Conservation (phyloP, 352 stramenopile genomes). For the Globisporangium perplexum region DNA sequence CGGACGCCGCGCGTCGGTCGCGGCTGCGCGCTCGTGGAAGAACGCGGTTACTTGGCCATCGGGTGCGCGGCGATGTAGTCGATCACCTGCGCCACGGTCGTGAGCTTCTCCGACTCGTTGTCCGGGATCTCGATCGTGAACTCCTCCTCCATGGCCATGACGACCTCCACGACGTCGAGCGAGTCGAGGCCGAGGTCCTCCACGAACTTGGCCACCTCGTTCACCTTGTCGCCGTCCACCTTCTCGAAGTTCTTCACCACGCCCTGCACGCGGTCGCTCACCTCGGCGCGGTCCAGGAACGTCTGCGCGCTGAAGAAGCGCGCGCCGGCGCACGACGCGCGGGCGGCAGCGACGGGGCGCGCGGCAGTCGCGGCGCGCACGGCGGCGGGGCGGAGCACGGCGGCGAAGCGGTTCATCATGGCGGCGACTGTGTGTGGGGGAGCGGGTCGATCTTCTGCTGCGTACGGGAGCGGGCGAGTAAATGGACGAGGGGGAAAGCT, state of each 20-base stretch:
- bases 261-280: conserved; percentile 95
- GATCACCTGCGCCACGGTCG: conserved; percentile 94
- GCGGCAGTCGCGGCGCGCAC: conserved; percentile 34
- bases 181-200: conserved; percentile 99
- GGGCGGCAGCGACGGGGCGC: conserved; percentile 23
- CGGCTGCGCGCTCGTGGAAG: too few species aligned
- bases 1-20: too few species aligned
- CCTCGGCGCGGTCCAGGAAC: conserved; percentile 90
- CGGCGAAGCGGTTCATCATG: conserved; percentile 85
- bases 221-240: conserved; percentile 93
- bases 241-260: conserved; percentile 99
- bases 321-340: conserved; percentile 16
- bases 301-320: conserved; percentile 85
- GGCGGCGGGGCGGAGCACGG: conserved; percentile 59
- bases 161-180: conserved; percentile 94
- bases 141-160: conserved; percentile 99
- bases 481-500: neutral
- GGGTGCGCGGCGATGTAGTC: conserved; percentile 98
- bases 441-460: conserved; percentile 12
- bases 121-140: conserved; percentile 99
- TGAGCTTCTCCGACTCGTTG: conserved; percentile 99
- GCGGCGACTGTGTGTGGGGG: conserved; percentile 1
- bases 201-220: conserved; percentile 92
- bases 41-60: conserved; percentile 96
- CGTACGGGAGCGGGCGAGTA: neutral